Evolutionary conservation across 495 filamentous ascomycete species (phyloP), one percentile per base, ranked within the genome.

Genomic region (Cryomyces antarcticus): DNA sequence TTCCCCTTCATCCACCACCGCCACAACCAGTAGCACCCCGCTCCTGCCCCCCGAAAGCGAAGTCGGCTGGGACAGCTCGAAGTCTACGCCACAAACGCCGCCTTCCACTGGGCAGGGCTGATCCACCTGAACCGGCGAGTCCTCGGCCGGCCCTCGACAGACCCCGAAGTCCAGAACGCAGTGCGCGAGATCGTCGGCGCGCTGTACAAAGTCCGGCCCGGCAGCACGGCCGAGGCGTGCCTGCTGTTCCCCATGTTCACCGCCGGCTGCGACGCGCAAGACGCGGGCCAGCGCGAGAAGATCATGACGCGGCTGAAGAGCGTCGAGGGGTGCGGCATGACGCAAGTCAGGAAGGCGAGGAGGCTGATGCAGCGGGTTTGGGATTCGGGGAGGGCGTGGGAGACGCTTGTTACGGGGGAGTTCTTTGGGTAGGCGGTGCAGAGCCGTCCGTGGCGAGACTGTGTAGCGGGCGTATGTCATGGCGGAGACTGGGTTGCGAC

Each of bases 231-330:
- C 0, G 84, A 87, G 57, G 74, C 74, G 4, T 83, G 79, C 52
- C 63, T 84, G 5, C 53, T 93, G 38, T 87, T 92, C 42, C 84
- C 84, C 1, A 70, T 92, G 58, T 89, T 92, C 57, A 80, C 79
- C 6, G 84, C 82, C 5, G 84, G 84, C 1, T 87, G 81, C 52
- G 82, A 89, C 52, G 72, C 75, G 3, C 55, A 61, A 38, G 68
- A 76, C 38, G 45, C 58, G 28, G 54, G 55, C 7, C 71, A 79
- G 42, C 62, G 77, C 33, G 52, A 59, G 17, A 68, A 73, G 46
- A 75, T 87, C 12, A 62, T 82, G 50, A 69, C 74, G 47, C 61
- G 84, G 39, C 66, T 93, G 56, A 66, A 68, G 53, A 68, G 67
- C 37, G 66, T 87, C 13, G 83, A 89, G 60, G 70, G 71, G 28